Evolutionary conservation across 495 filamentous ascomycete species (phyloP), one percentile per base, ranked within the genome.

Genomic region (Penicillium lagena): DNA sequence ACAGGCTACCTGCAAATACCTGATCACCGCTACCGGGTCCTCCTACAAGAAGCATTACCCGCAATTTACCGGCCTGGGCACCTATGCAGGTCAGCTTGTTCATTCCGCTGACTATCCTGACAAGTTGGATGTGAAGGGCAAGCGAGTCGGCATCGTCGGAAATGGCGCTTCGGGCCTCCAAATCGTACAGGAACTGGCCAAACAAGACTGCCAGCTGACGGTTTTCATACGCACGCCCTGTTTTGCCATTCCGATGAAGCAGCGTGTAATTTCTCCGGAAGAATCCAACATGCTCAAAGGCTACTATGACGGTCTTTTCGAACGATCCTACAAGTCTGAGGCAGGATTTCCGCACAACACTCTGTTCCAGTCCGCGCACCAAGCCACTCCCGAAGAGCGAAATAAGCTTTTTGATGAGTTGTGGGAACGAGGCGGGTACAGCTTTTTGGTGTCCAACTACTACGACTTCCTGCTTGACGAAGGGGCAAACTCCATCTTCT

Each of bases 141-240:
- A 58, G 32, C 48, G 51, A 3, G 58, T 64, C 29, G 60, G 46
- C 0, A 35, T 64, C n/a, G 37, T 64, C 7, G 60, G 60, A 14
- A 55, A 49, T 13, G 58, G 60, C 5, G 47, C 55, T 4, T 49
- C 55, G 0, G 55, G 53, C 11, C 37, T 61, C 1, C 60, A 64
- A 29, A 42, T 64, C 28, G 59, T 61, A 9, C 52, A 60, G 33
- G 50, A 48, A n/a, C 22, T 60, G 7, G 67, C 62, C 10, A 60
- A 64, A 39, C 33, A 58, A 28, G 71, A 62, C 3, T 54, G 35
- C 3, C 35, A 60, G 9, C 49, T 75, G 12, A 67, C 62, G 1
- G 62, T 73, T 4, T 76, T 73, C 51, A 67, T 72, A n/a, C 64
- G 76, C 1, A 75, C 69, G 0, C 74, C 77, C 3, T 73, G 71